Base-by-base conservation (phyloP, 2,329 filamentous ascomycete genomes). In the Hymenoscyphus scutula region DNA sequence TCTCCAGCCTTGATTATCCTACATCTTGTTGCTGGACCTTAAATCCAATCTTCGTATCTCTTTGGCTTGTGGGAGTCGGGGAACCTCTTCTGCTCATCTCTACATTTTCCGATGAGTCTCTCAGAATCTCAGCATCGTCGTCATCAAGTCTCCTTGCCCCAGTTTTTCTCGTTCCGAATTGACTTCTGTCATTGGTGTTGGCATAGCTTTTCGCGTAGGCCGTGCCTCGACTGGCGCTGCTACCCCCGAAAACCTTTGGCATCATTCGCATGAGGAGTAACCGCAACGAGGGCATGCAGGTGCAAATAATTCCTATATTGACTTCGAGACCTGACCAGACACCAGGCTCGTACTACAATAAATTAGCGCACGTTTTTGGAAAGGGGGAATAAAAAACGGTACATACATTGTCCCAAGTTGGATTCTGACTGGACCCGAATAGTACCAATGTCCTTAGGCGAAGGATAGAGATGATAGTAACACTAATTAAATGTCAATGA, bases 251-350 rank as follows among this genome's bases (percentile, higher is more conserved):
- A 27, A 68, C 11, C 25, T 63, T 65, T 2, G 69, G 68, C 56
- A 71, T 69, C 15, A 64, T 23, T 3, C 61, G 56, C 5, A 68
- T 55, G 25, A 72, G 65, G 11, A 72, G 63, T 4, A 67, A 38
- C 2, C 69, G 65, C 10, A 72, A 45, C 11, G 53, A 63, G 5
- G 70, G 70, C 67, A 72, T 68, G 53, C 70, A 72, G 11, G 64
- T 65, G 55, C 70, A 72, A 38, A 72, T 71, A 4, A 72, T 66
- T 19, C 68, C 68, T 15, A 71, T 64, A 53, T 67, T 67, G 27
- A 69, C 65, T 51, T 72, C 70, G 34, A 72, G 62, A 25, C 63
- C 64, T 1, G 64, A 67, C 70, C 70, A 72, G 23, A 60, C 37
- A 1, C 59, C 56, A 10, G 66, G 60, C 8, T 60, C 38, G 13